Conservation (phyloP, 192 early-diverging fungal genomes). For the Umbelopsis sp. region DNA sequence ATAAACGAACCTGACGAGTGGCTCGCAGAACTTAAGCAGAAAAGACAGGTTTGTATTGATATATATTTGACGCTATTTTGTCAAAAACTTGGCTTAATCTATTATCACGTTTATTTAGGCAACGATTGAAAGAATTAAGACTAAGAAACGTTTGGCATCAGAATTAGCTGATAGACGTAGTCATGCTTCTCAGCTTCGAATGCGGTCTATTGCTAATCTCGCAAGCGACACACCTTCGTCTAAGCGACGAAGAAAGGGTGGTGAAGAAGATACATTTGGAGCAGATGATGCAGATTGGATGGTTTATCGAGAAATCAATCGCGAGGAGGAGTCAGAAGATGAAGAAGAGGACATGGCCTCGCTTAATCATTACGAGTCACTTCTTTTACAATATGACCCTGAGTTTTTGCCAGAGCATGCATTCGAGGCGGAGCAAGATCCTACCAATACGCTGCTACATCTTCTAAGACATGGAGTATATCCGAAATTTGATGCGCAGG, state of each 20-base stretch:
- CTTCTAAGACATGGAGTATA: conserved; percentile 67
- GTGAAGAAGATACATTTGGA: conserved; percentile 91
- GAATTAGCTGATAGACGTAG: conserved; percentile 88
- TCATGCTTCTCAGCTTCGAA: conserved; percentile 82
- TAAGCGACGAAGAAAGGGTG: conserved; percentile 61
- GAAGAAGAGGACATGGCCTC: conserved; percentile 74
- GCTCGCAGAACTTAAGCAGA: conserved; percentile 67
- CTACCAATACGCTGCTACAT: conserved; percentile 74
- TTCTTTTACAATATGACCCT: conserved; percentile 74
- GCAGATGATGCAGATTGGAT: conserved; percentile 92
- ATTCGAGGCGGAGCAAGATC: conserved; percentile 64
- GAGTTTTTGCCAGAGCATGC: conserved; percentile 74
- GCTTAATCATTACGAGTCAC: conserved; percentile 71
- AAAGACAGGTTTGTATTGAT: conserved; percentile 47
- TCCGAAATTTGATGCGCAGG: conserved; percentile 62
- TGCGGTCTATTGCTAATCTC: conserved; percentile 84
- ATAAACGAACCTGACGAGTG: conserved; percentile 69
- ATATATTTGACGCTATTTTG: too few species aligned
- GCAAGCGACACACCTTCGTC: conserved; percentile 62
- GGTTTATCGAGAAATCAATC: conserved; percentile 84
- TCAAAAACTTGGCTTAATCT: neutral
- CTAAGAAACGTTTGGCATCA: conserved; percentile 65
- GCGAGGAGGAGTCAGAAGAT: conserved; percentile 81
- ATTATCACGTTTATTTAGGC: conserved; percentile 23
- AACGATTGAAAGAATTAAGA: conserved; percentile 72